A percentile compares a stretch with the other conserved stretches of the same genome.
Evolutionary conservation across 768 basidiomycete genomes (phyloP).

Genomic region (Suillus clintonianus): DNA sequence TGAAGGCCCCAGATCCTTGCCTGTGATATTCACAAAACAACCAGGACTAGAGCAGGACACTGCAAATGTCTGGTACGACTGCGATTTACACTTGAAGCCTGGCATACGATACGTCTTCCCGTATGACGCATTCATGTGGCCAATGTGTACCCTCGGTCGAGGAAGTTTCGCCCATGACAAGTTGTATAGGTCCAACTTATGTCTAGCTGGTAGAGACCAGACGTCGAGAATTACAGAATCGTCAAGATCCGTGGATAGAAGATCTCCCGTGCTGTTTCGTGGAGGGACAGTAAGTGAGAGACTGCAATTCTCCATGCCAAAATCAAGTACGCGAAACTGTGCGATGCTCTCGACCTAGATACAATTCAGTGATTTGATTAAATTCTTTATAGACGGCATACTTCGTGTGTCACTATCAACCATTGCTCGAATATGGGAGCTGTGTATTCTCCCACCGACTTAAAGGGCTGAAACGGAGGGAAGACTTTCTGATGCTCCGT

Average conservation of each 20-base stretch:
- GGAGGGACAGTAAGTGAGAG: slow-evolving; percentile 22
- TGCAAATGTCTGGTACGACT: slow-evolving; percentile 3
- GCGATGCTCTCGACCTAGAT: slow-evolving; percentile 10
- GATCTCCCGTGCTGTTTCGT: slow-evolving; percentile 3
- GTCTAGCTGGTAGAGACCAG: not conserved
- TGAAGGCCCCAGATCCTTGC: not conserved
- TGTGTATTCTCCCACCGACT: not conserved
- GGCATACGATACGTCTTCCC: not conserved
- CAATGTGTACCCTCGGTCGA: not conserved
- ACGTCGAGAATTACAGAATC: slow-evolving; percentile 1
- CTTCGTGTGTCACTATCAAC: not conserved
- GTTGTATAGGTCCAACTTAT: not conserved
- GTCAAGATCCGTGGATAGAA: not conserved
- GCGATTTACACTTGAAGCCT: not conserved
- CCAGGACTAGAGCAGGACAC: slow-evolving; percentile 2
- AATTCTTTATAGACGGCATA: not conserved
- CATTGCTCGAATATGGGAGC: not conserved
- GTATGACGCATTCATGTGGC: not conserved
- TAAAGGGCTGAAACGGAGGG: not conserved
- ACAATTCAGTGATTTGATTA: not conserved
- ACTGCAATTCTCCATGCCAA: slow-evolving; percentile 33
- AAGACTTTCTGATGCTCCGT: not conserved
- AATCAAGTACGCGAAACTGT: slow-evolving; percentile 32
- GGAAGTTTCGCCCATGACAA: slow-evolving; percentile 1
- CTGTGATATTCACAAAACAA: not conserved